These are phyloP conservation scores for Daldinia eschscholtzii DNA, from an alignment of 2,329 filamentous ascomycete genomes.

Conservation along the genomic window DNA sequence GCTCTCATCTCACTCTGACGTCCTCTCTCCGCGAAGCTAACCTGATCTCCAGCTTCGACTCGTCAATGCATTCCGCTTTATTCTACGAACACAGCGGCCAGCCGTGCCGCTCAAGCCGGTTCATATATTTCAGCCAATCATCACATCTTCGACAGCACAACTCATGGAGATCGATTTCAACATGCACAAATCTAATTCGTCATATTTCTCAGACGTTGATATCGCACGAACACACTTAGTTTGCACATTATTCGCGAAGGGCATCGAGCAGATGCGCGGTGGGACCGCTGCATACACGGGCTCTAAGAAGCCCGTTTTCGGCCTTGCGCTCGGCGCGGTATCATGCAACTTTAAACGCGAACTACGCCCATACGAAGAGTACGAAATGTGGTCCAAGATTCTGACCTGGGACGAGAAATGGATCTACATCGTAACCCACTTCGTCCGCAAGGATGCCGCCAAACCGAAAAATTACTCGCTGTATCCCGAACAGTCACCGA, in stretches of 20 bases:
- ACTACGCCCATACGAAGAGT: slow-evolving; percentile 65
- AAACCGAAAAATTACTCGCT: slow-evolving; percentile 51
- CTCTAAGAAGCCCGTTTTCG: slow-evolving; percentile 50
- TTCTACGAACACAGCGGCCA: slow-evolving; percentile 59
- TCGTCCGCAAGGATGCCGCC: slow-evolving; percentile 58
- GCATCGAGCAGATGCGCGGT: slow-evolving; percentile 53
- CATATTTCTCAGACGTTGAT: slow-evolving; percentile 78
- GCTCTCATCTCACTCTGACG: slow-evolving; percentile 6
- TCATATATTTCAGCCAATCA: slow-evolving; percentile 73
- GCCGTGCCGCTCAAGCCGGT: slow-evolving; percentile 58
- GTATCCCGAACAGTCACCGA: slow-evolving; percentile 51
- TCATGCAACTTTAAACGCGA: slow-evolving; percentile 66
- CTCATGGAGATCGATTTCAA: slow-evolving; percentile 79
- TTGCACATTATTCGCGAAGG: slow-evolving; percentile 59
- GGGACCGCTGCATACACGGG: slow-evolving; percentile 51
- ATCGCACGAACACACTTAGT: slow-evolving; percentile 75
- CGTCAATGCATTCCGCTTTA: slow-evolving; percentile 58
- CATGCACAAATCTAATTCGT: slow-evolving; percentile 77
- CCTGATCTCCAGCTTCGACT: slow-evolving; percentile 49
- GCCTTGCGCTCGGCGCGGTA: slow-evolving; percentile 65
- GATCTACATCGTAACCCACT: slow-evolving; percentile 67
- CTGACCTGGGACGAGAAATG: slow-evolving; percentile 70
- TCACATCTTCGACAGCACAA: slow-evolving; percentile 71
- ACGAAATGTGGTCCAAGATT: slow-evolving; percentile 65
- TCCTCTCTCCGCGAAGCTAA: slow-evolving; percentile 13